Conservation (phyloP, 139 green algal genomes). For the Micractinium sp. region DNA sequence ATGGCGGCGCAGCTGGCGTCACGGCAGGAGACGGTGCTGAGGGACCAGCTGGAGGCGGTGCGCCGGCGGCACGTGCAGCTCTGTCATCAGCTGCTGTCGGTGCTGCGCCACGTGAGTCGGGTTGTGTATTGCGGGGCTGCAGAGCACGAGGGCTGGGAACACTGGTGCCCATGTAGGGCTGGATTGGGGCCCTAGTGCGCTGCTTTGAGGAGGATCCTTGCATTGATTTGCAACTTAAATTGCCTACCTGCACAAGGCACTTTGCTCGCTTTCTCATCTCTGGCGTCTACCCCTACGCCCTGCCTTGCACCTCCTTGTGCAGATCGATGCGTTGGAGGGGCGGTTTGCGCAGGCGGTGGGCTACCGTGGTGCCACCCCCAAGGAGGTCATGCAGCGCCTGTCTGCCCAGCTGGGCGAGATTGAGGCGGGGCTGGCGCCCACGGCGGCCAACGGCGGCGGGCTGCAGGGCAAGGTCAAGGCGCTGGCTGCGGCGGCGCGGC, state of each 20-base stretch:
- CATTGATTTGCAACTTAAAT: neutral
- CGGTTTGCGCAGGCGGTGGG: conserved; percentile 53
- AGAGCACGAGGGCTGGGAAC: neutral
- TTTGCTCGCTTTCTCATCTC: neutral
- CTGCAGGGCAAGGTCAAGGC: conserved; percentile 38
- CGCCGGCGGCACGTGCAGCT: conserved; percentile 41
- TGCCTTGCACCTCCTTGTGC: neutral
- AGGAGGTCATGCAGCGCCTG: conserved; percentile 30
- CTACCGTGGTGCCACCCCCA: neutral
- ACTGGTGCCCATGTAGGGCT: too few species aligned
- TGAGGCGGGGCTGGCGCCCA: conserved; percentile 40
- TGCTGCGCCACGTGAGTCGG: conserved; percentile 31
- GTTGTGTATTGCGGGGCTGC: neutral
- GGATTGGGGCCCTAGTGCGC: too few species aligned
- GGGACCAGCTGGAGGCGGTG: conserved; percentile 42
- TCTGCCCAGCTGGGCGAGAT: conserved; percentile 28
- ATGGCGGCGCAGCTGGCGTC: conserved; percentile 44
- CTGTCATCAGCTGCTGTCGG: conserved; percentile 40
- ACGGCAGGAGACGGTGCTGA: conserved; percentile 34
- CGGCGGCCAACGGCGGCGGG: conserved; percentile 5
- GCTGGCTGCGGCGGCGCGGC: conserved; percentile 35
- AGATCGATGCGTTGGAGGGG: conserved; percentile 56
- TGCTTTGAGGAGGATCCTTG: neutral
- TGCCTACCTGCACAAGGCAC: neutral
- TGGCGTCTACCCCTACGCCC: neutral